Percentiles rank a stretch among this genome's conserved stretches.
These are phyloP conservation scores for Paspalum vaginatum DNA, from an alignment of 176 grass and related monocot species.

Conservation along the genomic window DNA sequence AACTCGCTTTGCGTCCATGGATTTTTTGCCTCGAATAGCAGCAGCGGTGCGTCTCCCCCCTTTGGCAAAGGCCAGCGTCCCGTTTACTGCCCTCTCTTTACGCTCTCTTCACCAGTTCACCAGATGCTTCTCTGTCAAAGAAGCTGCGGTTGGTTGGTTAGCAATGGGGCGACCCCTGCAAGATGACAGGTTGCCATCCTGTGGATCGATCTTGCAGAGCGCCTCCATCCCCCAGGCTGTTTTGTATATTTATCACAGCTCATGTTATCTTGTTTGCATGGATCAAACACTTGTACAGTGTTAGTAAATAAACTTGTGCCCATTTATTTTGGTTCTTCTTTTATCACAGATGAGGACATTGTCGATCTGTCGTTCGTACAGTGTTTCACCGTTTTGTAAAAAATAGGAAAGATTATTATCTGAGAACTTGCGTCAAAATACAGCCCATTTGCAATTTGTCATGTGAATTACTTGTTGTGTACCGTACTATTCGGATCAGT, in stretches of 20 bases:
- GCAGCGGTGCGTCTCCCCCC: constrained; percentile 50
- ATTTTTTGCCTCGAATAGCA: constrained; percentile 58
- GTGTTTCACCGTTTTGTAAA: not conserved
- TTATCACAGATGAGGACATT: not conserved
- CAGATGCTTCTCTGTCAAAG: constrained; percentile 20
- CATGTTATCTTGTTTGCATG: constrained; percentile 35
- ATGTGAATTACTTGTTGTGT: not conserved
- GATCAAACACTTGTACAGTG: no score
- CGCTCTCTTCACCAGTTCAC: constrained; percentile 40
- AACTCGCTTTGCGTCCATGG: constrained; percentile 77
- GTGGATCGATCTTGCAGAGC: constrained; percentile 28
- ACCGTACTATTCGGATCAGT: no score
- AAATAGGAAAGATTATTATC: not conserved
- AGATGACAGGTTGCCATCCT: not conserved
- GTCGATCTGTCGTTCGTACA: not conserved
- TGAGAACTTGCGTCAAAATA: not conserved
- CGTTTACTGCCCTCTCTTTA: constrained; percentile 46
- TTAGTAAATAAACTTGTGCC: no score
- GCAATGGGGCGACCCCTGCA: constrained; percentile 15
- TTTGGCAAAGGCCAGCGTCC: constrained; percentile 46
- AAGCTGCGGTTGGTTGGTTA: not conserved
- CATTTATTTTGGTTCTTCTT: no score
- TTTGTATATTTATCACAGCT: constrained; percentile 32
- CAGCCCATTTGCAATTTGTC: not conserved
- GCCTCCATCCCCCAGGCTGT: not conserved